Base-by-base conservation (phyloP, 2,329 filamentous ascomycete species). In the Penicillium janthinellum region DNA sequence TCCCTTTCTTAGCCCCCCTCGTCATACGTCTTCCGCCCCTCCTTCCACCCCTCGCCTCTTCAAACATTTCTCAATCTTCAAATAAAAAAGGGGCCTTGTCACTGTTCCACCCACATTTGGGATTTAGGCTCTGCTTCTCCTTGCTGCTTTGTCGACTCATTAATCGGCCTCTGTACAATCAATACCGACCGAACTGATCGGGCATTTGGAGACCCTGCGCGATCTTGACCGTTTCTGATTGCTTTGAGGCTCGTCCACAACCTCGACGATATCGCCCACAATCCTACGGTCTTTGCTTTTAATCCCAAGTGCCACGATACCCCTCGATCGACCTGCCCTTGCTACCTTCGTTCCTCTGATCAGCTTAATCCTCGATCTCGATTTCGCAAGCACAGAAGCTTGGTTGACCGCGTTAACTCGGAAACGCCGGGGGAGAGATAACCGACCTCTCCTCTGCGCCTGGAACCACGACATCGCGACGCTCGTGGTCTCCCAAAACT, bases 1-100 rank as follows among this genome's bases (percentile, higher is more conserved):
- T 61, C 49, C 64, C 61, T 61, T 65, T 67, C 51, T 58, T 65
- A 58, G 68, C 66, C 57, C 44, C 44, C 22, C 58, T 63, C 63
- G 58, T 67, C 63, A 65, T 65, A 62, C 48, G 51, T 57, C 37
- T 10, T 66, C 61, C 59, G 66, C 65, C 60, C 62, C 61, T 61
- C 61, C 57, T 60, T 60, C 62, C 53, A 64, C 61, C 61, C 62
- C 64, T 65, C 64, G 55, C 57, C 62, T 57, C 57, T 64, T 56
- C 54, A 65, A 65, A 50, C 51, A 63, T 64, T 61, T 50, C 48
- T 50, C 39, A 42, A 42, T 41, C 44, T 54, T 37, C 25, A 17
- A 48, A 62, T 63, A 64, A 57, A 60, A 58, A 59, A 41, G 59
- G 48, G 57, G 42, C 54, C 4, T 17, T 53, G 31, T 57, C 17